Evolutionary conservation across 2,329 filamentous ascomycete species (phyloP), one percentile per base, ranked within the genome.

Genomic region (Neoscytalidium dimidiatum): DNA sequence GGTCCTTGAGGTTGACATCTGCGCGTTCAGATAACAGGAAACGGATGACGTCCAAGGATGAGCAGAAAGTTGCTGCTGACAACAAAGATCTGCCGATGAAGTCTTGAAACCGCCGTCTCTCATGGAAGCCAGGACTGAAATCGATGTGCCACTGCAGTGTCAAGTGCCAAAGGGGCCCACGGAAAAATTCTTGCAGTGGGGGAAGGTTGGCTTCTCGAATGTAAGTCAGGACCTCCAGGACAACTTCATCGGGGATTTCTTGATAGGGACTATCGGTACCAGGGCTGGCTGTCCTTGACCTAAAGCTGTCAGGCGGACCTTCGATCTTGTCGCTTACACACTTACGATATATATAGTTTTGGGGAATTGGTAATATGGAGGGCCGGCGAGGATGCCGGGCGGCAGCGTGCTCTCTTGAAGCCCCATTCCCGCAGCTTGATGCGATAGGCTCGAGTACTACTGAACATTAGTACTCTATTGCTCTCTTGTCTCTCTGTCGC

Each of bases 381-480:
- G 28, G 5, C 3, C 6, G 35, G 3, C 31, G 14, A 33, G 17
- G 23, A 21, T 11, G 17, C 33, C 3, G 52, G 28, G 33, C 14
- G 21, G 23, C 14, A 8, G 1, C 41, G 56, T n/a, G 28, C 28
- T 29, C 41, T 61, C n/a, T 65, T 65, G 26, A 61, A 61, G n/a
- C 43, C 52, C 52, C 52, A 65, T 33, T 65, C 63, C 5, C 28
- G 48, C 6, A 65, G 17, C 33, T 65, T 65, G n/a, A 52, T n/a
- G 13, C 63, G 53, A 11, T 65, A 65, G 3, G 53, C 43, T 14
- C 63, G 63, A 7, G 48, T 44, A 29, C 53, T 65, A 19, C 23
- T 9, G 5, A 28, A 8, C 17, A 17, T 51, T 29, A 51, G 26
- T 4, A 29, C 11, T n/a, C 13, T 28, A 5, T 23, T 31, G 13